Conservation (phyloP, 1,284 basidiomycete genomes). For the Moesziomyces globuligerus region DNA sequence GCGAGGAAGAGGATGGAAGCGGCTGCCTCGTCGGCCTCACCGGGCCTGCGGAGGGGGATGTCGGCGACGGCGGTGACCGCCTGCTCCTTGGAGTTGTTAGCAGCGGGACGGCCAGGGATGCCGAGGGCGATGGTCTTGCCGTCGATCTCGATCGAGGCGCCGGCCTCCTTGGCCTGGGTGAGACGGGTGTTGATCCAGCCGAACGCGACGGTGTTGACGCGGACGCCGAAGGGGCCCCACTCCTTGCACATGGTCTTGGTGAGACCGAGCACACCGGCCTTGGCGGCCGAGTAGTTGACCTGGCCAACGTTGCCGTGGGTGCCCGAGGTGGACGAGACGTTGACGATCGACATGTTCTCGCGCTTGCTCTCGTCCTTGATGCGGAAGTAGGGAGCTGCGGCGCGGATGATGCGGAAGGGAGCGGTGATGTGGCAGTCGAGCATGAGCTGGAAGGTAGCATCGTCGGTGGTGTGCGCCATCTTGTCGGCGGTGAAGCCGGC, state of each 20-base stretch:
- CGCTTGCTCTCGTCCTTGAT: slow-evolving; percentile 73
- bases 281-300: slow-evolving; percentile 74
- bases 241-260: slow-evolving; percentile 88
- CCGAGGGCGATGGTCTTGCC: slow-evolving; percentile 85
- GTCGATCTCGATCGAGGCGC: slow-evolving; percentile 79
- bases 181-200: slow-evolving; percentile 77
- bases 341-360: slow-evolving; percentile 73
- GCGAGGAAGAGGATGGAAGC: slow-evolving; percentile 69
- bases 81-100: slow-evolving; percentile 75
- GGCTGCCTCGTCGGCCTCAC: slow-evolving; percentile 80
- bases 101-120: slow-evolving; percentile 68
- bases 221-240: slow-evolving; percentile 83
- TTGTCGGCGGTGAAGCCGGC: slow-evolving; percentile 85
- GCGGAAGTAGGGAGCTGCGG: slow-evolving; percentile 84
- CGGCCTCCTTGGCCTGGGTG: slow-evolving; percentile 79
- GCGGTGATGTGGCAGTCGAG: slow-evolving; percentile 73
- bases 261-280: slow-evolving; percentile 71
- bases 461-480: slow-evolving; percentile 86
- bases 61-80: slow-evolving; percentile 69
- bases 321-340: slow-evolving; percentile 53
- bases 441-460: slow-evolving; percentile 83
- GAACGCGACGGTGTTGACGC: slow-evolving; percentile 78
- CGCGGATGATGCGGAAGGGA: slow-evolving; percentile 83
- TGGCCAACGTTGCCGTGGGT: slow-evolving; percentile 74
- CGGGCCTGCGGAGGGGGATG: slow-evolving; percentile 82